Percentiles rank a stretch among this genome's conserved stretches.
Conservation (phyloP, 2,329 filamentous ascomycete genomes). For the Cladophialophora chaetospira region DNA sequence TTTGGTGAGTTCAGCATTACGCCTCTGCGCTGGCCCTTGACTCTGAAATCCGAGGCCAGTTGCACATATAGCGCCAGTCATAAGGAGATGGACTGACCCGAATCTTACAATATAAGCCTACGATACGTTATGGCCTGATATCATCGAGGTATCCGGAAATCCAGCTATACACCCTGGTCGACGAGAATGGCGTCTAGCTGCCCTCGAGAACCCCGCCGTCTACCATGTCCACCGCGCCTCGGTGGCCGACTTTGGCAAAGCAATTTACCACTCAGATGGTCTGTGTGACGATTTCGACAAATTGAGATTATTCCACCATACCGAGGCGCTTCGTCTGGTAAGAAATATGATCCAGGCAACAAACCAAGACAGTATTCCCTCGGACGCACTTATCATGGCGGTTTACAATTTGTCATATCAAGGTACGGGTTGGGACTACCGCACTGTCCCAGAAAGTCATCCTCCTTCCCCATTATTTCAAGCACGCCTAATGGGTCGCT, state of each 20-base stretch:
- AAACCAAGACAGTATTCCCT: background rate
- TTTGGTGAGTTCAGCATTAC: background rate
- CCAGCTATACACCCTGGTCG: slow-evolving; percentile 1
- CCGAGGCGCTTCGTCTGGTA: slow-evolving; percentile 4
- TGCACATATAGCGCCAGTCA: background rate
- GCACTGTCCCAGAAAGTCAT: slow-evolving; percentile 1
- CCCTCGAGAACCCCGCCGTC: slow-evolving; percentile 2
- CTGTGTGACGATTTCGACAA: background rate
- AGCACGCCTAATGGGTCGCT: background rate
- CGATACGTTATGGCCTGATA: slow-evolving; percentile 3
- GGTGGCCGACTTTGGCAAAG: slow-evolving; percentile 8
- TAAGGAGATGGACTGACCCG: no score
- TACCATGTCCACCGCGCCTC: slow-evolving; percentile 5
- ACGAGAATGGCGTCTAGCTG: slow-evolving; percentile 6
- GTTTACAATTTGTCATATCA: slow-evolving; percentile 11
- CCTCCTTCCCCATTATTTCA: background rate
- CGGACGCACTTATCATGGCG: slow-evolving; percentile 5
- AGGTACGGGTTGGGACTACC: slow-evolving; percentile 1
- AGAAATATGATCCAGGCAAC: slow-evolving; percentile 5
- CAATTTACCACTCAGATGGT: background rate
- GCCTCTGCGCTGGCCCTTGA: background rate
- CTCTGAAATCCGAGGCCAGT: background rate
- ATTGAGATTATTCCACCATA: slow-evolving; percentile 8
- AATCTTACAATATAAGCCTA: background rate
- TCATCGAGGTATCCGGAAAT: slow-evolving; percentile 5